Conservation (phyloP, 805 yeast species). For the Yamadazyma sp. region DNA sequence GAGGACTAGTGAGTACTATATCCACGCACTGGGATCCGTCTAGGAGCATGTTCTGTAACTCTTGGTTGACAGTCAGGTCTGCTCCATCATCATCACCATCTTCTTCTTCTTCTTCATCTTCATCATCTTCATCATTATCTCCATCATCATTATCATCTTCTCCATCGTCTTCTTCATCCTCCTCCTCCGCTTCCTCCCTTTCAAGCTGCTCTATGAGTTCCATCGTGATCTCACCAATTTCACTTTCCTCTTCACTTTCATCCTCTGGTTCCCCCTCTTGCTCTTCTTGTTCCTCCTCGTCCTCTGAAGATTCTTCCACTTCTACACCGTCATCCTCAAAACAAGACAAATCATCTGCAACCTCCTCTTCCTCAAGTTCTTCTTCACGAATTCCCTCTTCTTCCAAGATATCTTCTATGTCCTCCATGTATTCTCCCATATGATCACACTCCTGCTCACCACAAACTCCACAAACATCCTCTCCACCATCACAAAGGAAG, state of each 20-base stretch:
- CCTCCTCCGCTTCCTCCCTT: conserved; percentile 22
- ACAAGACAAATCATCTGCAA: conserved; percentile 4
- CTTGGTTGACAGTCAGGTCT: conserved; percentile 18
- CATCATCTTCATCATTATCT: conserved; percentile 7
- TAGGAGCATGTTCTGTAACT: conserved; percentile 33
- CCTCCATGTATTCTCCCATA: conserved; percentile 11
- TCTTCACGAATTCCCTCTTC: conserved; percentile 4
- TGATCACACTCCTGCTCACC: conserved; percentile 38
- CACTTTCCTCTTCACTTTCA: conserved; percentile 16
- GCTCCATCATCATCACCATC: not conserved
- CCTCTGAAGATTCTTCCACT: conserved; percentile 10
- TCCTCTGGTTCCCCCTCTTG: not conserved
- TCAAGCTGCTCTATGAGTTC: conserved; percentile 30
- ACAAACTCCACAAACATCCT: conserved; percentile 28
- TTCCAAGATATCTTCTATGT: not conserved
- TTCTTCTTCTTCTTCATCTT: conserved; percentile 3
- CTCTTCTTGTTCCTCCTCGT: not conserved
- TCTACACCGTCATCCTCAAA: conserved; percentile 17
- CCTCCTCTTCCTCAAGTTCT: conserved; percentile 11
- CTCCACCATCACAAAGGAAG: conserved; percentile 48
- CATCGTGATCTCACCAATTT: conserved; percentile 20
- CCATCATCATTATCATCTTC: conserved; percentile 18
- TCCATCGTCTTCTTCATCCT: conserved; percentile 2
- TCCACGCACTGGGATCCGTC: conserved; percentile 64
- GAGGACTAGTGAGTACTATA: conserved; percentile 48